Conservation (phyloP, 2,329 filamentous ascomycete genomes). For the Pochonia chlamydosporia region DNA sequence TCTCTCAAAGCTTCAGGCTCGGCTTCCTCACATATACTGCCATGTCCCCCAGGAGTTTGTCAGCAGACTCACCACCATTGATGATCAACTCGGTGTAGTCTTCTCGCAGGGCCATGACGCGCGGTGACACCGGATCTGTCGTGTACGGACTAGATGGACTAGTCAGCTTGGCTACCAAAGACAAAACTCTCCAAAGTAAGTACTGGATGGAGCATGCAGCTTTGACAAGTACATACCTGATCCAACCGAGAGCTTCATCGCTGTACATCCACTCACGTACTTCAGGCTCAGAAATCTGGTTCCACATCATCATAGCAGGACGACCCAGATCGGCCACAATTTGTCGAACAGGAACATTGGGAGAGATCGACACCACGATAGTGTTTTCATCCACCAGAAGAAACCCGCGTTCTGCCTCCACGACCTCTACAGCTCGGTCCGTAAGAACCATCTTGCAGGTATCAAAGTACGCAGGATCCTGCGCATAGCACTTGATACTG, state of each 20-base stretch:
- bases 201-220: no score
- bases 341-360: constrained; percentile 16
- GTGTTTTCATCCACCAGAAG: constrained; percentile 13
- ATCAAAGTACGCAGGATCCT: constrained; percentile 11
- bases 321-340: constrained; percentile 14
- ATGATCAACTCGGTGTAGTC: neutral
- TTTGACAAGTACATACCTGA: constrained; percentile 1
- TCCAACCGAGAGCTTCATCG: neutral
- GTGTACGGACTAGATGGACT: neutral
- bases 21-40: constrained; percentile 3
- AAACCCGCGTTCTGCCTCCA: constrained; percentile 12
- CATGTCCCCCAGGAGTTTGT: neutral
- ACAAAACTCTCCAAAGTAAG: no score
- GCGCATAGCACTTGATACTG: constrained; percentile 4
- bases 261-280: neutral
- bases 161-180: neutral
- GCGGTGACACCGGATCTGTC: constrained; percentile 3
- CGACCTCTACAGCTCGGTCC: constrained; percentile 6
- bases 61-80: neutral
- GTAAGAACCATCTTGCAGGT: constrained; percentile 6
- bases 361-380: constrained; percentile 11
- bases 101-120: constrained; percentile 3
- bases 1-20: no score
- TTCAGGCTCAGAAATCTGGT: constrained; percentile 1
- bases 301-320: constrained; percentile 15